phyloP scores from a whole-genome alignment of 1,284 basidiomycete genomes.

The Boletus sp. region DNA sequence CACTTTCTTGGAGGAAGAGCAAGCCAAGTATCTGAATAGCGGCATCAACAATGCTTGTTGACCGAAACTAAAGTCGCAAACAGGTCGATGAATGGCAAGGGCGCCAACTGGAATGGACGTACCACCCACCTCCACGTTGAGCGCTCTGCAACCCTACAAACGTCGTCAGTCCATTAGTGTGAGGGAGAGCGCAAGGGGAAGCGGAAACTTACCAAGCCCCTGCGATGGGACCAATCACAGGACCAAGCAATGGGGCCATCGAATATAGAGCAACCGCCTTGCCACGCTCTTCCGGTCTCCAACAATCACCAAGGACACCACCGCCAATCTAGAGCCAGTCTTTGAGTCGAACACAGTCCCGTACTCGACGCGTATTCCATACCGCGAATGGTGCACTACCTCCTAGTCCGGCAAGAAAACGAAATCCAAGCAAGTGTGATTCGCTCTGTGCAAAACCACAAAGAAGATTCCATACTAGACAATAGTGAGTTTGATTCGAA shows the following conservation, averaged over 20 bases:
- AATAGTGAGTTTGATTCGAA: background rate
- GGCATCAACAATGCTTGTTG: constrained; percentile 58
- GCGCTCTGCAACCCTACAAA: constrained; percentile 52
- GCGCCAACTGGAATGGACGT: constrained; percentile 22
- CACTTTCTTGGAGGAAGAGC: constrained; percentile 67
- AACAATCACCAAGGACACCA: constrained; percentile 73
- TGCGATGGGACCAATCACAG: constrained; percentile 65
- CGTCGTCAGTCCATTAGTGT: background rate
- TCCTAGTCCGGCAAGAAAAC: constrained; percentile 66
- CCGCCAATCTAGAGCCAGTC: constrained; percentile 54
- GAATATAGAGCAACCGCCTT: constrained; percentile 71
- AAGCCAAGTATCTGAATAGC: constrained; percentile 56
- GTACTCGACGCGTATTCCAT: constrained; percentile 25
- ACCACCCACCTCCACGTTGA: constrained; percentile 72
- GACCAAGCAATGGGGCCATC: constrained; percentile 58
- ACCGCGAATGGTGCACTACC: constrained; percentile 67
- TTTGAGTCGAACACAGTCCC: background rate
- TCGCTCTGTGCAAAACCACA: constrained; percentile 68
- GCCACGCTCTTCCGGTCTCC: constrained; percentile 69
- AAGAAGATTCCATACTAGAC: constrained; percentile 62
- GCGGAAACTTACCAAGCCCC: constrained; percentile 53
- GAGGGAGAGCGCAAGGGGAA: background rate
- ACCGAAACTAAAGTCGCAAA: constrained; percentile 54
- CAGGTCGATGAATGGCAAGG: background rate
- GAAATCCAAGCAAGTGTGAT: constrained; percentile 63